These are phyloP conservation scores for Plenodomus lindquistii DNA, from an alignment of 2,329 filamentous ascomycete species.

Conservation along the genomic window DNA sequence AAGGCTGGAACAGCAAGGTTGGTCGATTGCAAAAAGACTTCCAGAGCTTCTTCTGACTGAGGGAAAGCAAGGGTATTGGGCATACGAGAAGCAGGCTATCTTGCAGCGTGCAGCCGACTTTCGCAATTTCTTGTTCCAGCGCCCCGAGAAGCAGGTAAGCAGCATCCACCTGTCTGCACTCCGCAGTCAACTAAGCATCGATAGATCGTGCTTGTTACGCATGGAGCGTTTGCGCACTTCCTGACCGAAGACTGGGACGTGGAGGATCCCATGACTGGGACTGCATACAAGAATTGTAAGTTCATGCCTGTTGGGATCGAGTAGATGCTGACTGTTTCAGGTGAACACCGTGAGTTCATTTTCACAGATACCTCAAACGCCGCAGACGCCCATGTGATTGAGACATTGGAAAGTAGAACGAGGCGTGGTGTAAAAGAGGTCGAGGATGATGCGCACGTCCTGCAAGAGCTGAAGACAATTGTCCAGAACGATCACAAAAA, in stretches of 20 bases:
- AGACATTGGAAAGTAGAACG: slow-evolving; percentile 27
- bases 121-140: slow-evolving; percentile 31
- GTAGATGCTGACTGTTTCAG: slow-evolving; percentile 4
- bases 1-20: slow-evolving; percentile 74
- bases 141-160: slow-evolving; percentile 32
- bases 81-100: slow-evolving; percentile 33
- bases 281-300: slow-evolving; percentile 39
- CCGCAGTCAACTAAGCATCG: not conserved
- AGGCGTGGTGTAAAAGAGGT: slow-evolving; percentile 18
- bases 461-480: slow-evolving; percentile 31
- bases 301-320: not conserved
- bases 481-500: slow-evolving; percentile 3
- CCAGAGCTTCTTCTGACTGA: slow-evolving; percentile 5
- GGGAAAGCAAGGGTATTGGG: slow-evolving; percentile 38
- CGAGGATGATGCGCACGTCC: slow-evolving; percentile 34
- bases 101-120: slow-evolving; percentile 33
- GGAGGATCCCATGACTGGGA: slow-evolving; percentile 33
- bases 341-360: slow-evolving; percentile 37
- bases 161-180: not conserved
- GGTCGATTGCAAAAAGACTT: slow-evolving; percentile 1
- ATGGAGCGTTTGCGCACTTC: slow-evolving; percentile 84
- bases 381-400: slow-evolving; percentile 33
- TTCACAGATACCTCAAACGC: slow-evolving; percentile 31
- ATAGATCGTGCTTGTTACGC: slow-evolving; percentile 76
- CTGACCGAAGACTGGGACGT: slow-evolving; percentile 75